These are phyloP conservation scores for Apophysomyces trapeziformis DNA, from an alignment of 371 early-diverging fungal species.

Conservation along the genomic window DNA sequence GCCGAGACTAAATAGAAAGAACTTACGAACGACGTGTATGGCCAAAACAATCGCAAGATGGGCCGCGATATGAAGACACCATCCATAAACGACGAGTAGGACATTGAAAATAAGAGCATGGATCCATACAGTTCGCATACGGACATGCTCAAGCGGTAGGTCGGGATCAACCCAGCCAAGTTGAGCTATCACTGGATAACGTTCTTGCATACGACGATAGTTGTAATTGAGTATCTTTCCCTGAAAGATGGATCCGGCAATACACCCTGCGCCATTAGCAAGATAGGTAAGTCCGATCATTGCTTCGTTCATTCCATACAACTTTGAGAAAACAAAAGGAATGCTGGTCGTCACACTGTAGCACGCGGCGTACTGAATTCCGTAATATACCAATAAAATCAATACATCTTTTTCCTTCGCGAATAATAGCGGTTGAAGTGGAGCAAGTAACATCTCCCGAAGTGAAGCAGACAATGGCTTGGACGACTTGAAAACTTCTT, in stretches of 20 bases:
- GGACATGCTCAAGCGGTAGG: slow-evolving; percentile 40
- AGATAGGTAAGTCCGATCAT: slow-evolving; percentile 37
- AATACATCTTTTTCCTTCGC: slow-evolving; percentile 41
- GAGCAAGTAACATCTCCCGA: slow-evolving; percentile 3
- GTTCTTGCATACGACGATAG: slow-evolving; percentile 21
- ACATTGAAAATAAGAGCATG: slow-evolving; percentile 40
- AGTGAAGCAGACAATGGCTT: background rate
- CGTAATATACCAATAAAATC: slow-evolving; percentile 30
- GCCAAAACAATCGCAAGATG: slow-evolving; percentile 32
- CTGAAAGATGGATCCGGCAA: slow-evolving; percentile 29
- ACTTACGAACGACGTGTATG: slow-evolving; percentile 42
- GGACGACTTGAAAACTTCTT: background rate
- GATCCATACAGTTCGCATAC: slow-evolving; percentile 40
- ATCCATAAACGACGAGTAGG: slow-evolving; percentile 41
- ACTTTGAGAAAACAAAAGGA: slow-evolving; percentile 24
- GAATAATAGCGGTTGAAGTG: slow-evolving; percentile 31
- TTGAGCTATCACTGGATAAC: background rate
- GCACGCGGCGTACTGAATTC: slow-evolving; percentile 38
- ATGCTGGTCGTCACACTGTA: slow-evolving; percentile 39
- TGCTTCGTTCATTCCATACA: slow-evolving; percentile 27
- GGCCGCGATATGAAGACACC: slow-evolving; percentile 31
- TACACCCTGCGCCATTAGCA: slow-evolving; percentile 32
- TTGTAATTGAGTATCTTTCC: slow-evolving; percentile 37
- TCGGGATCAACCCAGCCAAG: slow-evolving; percentile 23
- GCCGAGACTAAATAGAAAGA: background rate